These are phyloP conservation scores for Mentha longifolia DNA, from an alignment of 257 asterid genomes.

Conservation along the genomic window DNA sequence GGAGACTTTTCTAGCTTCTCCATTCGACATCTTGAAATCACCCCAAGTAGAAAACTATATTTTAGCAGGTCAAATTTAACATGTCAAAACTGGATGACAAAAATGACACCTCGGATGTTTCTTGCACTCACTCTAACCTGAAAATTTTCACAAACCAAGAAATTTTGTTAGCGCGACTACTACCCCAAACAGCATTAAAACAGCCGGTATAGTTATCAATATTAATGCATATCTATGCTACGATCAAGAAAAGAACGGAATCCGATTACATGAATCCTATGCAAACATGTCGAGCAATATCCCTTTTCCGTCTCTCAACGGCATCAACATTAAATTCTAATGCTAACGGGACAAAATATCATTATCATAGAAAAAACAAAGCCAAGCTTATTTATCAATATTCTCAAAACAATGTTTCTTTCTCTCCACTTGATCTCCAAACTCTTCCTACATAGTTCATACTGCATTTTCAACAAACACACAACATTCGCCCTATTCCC, in stretches of 20 bases:
- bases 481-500: neutral
- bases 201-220: neutral
- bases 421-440: neutral
- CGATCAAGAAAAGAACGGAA: constrained; percentile 2
- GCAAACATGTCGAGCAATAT: constrained; percentile 7
- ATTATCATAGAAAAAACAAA: neutral
- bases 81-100: constrained; percentile 22
- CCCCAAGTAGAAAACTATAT: constrained; percentile 20
- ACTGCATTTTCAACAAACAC: neutral
- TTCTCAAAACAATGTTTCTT: neutral
- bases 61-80: constrained; percentile 22
- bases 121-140: constrained; percentile 25
- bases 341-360: neutral
- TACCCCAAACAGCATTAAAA: no score
- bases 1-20: constrained; percentile 55
- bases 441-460: neutral
- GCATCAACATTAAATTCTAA: neutral
- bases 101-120: neutral
- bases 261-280: neutral
- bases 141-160: constrained; percentile 27
- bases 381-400: neutral
- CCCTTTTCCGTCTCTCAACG: neutral
- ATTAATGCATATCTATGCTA: neutral
- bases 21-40: constrained; percentile 56
- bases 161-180: neutral